Percentiles rank a stretch among this genome's conserved stretches.
phyloP scores from a whole-genome alignment of 1,284 basidiomycete species.

The Cutaneotrichosporon sp. region DNA sequence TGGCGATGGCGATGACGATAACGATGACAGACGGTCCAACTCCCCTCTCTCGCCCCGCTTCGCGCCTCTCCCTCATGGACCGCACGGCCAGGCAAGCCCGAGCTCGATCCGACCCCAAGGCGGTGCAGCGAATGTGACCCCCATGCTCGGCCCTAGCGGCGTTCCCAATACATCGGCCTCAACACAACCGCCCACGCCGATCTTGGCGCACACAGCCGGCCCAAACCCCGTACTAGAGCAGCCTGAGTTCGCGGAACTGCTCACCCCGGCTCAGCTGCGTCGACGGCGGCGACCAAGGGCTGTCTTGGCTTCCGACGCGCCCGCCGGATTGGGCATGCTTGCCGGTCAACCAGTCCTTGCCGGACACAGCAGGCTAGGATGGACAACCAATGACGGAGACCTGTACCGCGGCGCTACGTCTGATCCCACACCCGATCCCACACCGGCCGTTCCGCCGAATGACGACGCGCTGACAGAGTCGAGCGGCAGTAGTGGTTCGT shows the following conservation, averaged over 20 bases:
- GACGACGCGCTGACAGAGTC: slow-evolving; percentile 36
- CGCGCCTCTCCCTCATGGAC: too few relatives aligned
- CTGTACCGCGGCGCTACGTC: slow-evolving; percentile 39
- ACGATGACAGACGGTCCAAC: too few relatives aligned
- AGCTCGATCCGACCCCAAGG: too few relatives aligned
- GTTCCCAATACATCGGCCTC: neutral
- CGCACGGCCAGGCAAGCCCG: too few relatives aligned
- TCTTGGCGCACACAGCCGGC: slow-evolving; percentile 9
- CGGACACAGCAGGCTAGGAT: slow-evolving; percentile 36
- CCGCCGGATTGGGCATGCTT: neutral
- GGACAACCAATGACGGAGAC: slow-evolving; percentile 40
- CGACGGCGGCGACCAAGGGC: slow-evolving; percentile 13
- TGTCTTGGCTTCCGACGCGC: neutral
- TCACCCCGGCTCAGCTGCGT: slow-evolving; percentile 36
- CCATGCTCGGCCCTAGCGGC: too few relatives aligned
- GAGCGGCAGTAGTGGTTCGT: slow-evolving; percentile 26
- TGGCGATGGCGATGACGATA: too few relatives aligned
- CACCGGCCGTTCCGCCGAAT: slow-evolving; percentile 9
- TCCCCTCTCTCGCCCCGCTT: too few relatives aligned
- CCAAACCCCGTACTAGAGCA: slow-evolving; percentile 9
- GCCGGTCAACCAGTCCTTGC: slow-evolving; percentile 12
- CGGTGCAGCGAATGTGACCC: too few relatives aligned
- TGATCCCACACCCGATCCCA: slow-evolving; percentile 26
- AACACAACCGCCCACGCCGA: slow-evolving; percentile 8
- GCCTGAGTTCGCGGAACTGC: slow-evolving; percentile 41